Evolutionary conservation across 345 rosid genomes (phyloP).

Genomic region (Eucalyptus sp.): DNA sequence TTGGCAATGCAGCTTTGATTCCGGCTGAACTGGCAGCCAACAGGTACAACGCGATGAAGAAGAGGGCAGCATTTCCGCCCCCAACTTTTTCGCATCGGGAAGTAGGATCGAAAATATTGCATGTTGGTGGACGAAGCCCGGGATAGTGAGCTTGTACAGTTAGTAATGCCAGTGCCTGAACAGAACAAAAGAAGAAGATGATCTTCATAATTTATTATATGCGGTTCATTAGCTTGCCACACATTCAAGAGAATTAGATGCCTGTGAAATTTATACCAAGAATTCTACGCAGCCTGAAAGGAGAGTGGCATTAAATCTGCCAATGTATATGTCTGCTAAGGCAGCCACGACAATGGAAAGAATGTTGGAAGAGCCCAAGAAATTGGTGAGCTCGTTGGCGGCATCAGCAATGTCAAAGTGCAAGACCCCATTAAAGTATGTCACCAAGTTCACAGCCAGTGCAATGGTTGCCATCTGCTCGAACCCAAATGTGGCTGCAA

Average conservation of each 20-base stretch:
- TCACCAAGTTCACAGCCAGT: constrained; percentile 37
- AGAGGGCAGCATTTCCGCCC: constrained; percentile 21
- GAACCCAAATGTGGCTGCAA: constrained; percentile 23
- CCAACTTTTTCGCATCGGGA: constrained; percentile 22
- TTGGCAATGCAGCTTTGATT: constrained; percentile 32
- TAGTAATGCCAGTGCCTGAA: constrained; percentile 32
- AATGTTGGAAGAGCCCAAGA: constrained; percentile 29
- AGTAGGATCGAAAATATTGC: constrained; percentile 21
- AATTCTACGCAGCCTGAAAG: constrained; percentile 37
- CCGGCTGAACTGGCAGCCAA: constrained; percentile 38
- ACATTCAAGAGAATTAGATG: background rate
- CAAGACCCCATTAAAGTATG: constrained; percentile 33
- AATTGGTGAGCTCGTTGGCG: constrained; percentile 48
- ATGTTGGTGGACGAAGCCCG: constrained; percentile 26
- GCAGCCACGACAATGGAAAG: constrained; percentile 27
- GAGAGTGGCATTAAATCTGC: constrained; percentile 32
- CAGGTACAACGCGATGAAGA: constrained; percentile 32
- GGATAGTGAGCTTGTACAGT: constrained; percentile 43
- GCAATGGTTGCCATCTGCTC: constrained; percentile 34
- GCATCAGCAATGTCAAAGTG: constrained; percentile 45
- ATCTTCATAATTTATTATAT: background rate
- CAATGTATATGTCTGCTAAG: constrained; percentile 34
- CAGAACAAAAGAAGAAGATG: background rate
- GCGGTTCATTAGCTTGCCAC: background rate
- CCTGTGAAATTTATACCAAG: constrained; percentile 11